phyloP scores from a whole-genome alignment of 495 filamentous ascomycete species.

The Xylaria flabelliformis region DNA sequence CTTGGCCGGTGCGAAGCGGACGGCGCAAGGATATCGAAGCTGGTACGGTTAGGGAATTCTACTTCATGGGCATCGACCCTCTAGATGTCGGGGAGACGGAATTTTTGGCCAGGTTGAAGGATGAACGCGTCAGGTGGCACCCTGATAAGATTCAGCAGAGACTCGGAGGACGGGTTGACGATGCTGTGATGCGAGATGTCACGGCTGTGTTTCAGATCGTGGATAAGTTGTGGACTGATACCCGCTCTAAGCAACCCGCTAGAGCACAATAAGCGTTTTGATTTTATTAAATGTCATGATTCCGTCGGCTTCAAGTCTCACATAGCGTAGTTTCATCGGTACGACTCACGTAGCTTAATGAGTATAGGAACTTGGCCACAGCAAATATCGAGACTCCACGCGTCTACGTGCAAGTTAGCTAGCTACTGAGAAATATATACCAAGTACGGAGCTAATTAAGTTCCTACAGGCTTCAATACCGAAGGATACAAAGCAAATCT shows the following conservation, averaged over 20 bases:
- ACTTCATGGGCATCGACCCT: conserved; percentile 48
- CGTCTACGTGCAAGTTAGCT: too few species aligned
- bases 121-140: conserved; percentile 93
- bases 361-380: too few species aligned
- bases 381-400: too few species aligned
- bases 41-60: conserved; percentile 48
- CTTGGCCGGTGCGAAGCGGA: conserved; percentile 81
- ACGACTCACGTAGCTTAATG: background rate
- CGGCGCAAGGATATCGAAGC: conserved; percentile 42
- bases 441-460: too few species aligned
- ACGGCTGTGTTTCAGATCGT: conserved; percentile 93
- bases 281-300: background rate
- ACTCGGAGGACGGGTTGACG: conserved; percentile 71
- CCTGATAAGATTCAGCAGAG: conserved; percentile 97
- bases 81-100: conserved; percentile 63
- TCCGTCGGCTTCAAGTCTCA: background rate
- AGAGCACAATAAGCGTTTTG: conserved; percentile 29
- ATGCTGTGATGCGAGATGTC: conserved; percentile 72
- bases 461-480: too few species aligned
- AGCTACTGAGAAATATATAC: too few species aligned
- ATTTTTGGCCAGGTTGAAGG: conserved; percentile 70
- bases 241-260: conserved; percentile 42
- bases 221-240: conserved; percentile 79
- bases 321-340: background rate
- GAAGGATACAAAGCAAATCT: too few species aligned